Conservation (phyloP, 2,329 filamentous ascomycete species). For the Gaeumannomyces sp. region DNA sequence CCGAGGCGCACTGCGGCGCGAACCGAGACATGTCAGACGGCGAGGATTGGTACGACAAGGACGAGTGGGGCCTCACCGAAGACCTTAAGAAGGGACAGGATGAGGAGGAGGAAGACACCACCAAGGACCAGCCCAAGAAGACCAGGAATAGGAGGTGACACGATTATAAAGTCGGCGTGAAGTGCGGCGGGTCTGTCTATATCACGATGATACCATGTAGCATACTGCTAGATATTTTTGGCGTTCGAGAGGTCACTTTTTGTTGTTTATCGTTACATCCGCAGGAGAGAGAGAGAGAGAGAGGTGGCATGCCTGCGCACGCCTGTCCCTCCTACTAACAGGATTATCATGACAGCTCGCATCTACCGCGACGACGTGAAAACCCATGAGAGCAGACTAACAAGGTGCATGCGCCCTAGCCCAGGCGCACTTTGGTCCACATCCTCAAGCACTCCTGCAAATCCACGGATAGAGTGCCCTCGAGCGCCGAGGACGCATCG, state of each 20-base stretch:
- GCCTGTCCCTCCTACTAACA: no score
- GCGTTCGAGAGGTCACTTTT: background rate
- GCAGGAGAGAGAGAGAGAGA: no score
- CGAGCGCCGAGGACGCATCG: slow-evolving; percentile 36
- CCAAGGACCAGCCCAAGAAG: slow-evolving; percentile 47
- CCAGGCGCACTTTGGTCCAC: slow-evolving; percentile 47
- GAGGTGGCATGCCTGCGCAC: no score
- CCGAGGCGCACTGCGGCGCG: slow-evolving; percentile 63
- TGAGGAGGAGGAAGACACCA: slow-evolving; percentile 71
- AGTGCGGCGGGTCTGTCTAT: background rate
- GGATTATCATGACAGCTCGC: no score
- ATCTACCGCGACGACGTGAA: background rate
- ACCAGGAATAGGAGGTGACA: slow-evolving; percentile 47
- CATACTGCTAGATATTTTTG: slow-evolving; percentile 6
- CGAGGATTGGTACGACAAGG: slow-evolving; percentile 83
- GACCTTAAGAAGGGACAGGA: slow-evolving; percentile 77
- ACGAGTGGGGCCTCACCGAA: slow-evolving; percentile 69
- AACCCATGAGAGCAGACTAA: background rate
- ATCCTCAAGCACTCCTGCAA: slow-evolving; percentile 48
- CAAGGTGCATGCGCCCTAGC: slow-evolving; percentile 18
- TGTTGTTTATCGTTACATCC: background rate
- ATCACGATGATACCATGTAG: slow-evolving; percentile 11
- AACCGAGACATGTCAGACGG: slow-evolving; percentile 76
- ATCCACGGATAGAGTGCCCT: slow-evolving; percentile 44
- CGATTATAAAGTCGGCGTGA: background rate